phyloP scores from a whole-genome alignment of 129 eudicot genomes.

The Logfia minima region DNA sequence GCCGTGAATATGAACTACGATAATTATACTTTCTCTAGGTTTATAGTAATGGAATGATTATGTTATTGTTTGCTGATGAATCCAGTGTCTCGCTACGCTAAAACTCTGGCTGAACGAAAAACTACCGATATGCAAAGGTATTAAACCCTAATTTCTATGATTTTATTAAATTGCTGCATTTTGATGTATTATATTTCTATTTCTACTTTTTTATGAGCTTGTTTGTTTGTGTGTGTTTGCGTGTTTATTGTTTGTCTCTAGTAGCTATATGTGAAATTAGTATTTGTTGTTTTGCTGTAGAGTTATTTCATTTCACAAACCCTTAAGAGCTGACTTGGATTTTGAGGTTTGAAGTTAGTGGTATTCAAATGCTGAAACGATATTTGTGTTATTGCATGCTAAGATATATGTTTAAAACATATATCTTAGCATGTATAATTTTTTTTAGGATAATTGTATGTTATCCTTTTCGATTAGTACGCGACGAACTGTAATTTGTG shows the following conservation, averaged over 20 bases:
- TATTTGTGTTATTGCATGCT: background rate
- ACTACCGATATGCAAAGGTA: slow-evolving; percentile 29
- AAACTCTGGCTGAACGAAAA: slow-evolving; percentile 27
- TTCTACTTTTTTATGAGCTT: slow-evolving; percentile 9
- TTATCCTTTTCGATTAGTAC: too few species aligned
- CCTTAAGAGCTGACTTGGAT: slow-evolving; percentile 17
- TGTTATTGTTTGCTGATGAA: slow-evolving; percentile 15
- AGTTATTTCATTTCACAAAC: background rate
- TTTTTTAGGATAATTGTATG: too few species aligned
- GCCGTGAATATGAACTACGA: background rate
- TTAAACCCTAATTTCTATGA: slow-evolving; percentile 20
- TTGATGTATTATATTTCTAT: background rate
- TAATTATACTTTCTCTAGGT: slow-evolving; percentile 10
- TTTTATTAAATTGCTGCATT: slow-evolving; percentile 28
- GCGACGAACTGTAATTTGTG: too few species aligned
- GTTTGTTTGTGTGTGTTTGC: background rate
- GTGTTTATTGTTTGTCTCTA: background rate
- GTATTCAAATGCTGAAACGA: background rate
- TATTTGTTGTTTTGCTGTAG: background rate
- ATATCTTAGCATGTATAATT: too few species aligned
- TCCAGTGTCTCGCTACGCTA: background rate
- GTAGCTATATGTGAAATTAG: background rate
- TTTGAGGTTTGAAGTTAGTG: background rate
- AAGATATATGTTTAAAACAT: background rate
- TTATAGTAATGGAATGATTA: background rate